Base-by-base conservation (phyloP, 768 basidiomycete species). In the Pholiota microspora region DNA sequence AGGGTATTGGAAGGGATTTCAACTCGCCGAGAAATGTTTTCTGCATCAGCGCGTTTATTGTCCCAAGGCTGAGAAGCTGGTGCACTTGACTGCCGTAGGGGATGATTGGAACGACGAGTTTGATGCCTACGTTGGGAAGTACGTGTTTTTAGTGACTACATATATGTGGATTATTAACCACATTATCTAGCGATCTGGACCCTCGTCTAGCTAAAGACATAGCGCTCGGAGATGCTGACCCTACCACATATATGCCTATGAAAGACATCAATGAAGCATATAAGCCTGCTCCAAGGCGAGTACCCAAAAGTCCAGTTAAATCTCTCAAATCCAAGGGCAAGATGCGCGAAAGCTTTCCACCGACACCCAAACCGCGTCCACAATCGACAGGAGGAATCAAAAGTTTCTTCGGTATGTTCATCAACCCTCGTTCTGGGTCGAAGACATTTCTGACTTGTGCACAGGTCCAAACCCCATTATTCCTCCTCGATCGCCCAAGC, bases 31-130 rank as follows among this genome's bases (percentile, higher is more conserved):
- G 68, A 86, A 87, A 60, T 95, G 92, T 49, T 99, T 98, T 66
- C 73, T 91, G 49, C 87, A 98, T 69, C 97, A 98, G 64, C 78
- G 94, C 52, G 94, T 98, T 35, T 99, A 89, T 68, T 88, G 92
- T 69, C 94, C 96, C 0, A 58, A 72, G 18, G 59, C 73, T 29
- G 76, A 85, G 67, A 75, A 69, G 53, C 73, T 98, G 12, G 87
- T 92, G 1, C 81, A 89, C 65, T 69, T 98, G 55, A 84, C 79
- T 23, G 81, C 84, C 1, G 76, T 89, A 0, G 77, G 73, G 28
- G 78, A 64, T n/a, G 75, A 70, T 5, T 86, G 82, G 79, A 79
- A 81, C 59, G 75, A 77, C 13, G 80, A 79, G 54, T 73, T 75
- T n/a, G 86, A 92, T 53, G 79, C 79, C 52, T 89, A 87, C 69